Evolutionary conservation across 441 rosid genomes (phyloP).

Genomic region (Croton setiger): DNA sequence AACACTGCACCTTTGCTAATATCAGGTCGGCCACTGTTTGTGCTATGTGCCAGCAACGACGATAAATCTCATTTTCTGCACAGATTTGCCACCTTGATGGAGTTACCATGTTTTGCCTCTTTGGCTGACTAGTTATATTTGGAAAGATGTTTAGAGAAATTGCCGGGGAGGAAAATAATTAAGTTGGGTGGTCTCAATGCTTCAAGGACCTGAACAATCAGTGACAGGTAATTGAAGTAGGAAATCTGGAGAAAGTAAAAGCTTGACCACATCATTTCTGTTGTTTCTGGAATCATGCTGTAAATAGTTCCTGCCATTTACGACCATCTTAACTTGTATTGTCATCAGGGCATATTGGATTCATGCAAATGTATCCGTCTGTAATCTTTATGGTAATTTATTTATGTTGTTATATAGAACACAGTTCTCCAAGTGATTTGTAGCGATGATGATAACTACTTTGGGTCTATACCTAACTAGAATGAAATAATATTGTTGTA

Average conservation of each 20-base stretch:
- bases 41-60: constrained; percentile 72
- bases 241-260: constrained; percentile 9
- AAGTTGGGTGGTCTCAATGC: constrained; percentile 7
- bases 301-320: constrained; percentile 18
- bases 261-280: background rate
- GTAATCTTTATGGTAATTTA: constrained; percentile 21
- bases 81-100: constrained; percentile 9
- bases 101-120: constrained; percentile 3
- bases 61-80: constrained; percentile 22
- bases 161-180: constrained; percentile 2
- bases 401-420: constrained; percentile 7
- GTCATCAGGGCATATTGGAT: background rate
- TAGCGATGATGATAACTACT: constrained; percentile 4
- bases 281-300: constrained; percentile 22
- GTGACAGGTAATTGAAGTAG: constrained; percentile 11
- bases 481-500: constrained; percentile 23
- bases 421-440: constrained; percentile 17
- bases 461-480: constrained; percentile 10
- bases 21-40: constrained; percentile 51
- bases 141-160: constrained; percentile 10
- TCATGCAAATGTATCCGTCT: constrained; percentile 19
- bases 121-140: constrained; percentile 6
- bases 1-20: constrained; percentile 78
- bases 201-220: background rate
- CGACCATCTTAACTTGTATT: background rate